These are phyloP conservation scores for Cylindricascospora bacillispora DNA, from an alignment of 1,139 yeast species.

Conservation along the genomic window DNA sequence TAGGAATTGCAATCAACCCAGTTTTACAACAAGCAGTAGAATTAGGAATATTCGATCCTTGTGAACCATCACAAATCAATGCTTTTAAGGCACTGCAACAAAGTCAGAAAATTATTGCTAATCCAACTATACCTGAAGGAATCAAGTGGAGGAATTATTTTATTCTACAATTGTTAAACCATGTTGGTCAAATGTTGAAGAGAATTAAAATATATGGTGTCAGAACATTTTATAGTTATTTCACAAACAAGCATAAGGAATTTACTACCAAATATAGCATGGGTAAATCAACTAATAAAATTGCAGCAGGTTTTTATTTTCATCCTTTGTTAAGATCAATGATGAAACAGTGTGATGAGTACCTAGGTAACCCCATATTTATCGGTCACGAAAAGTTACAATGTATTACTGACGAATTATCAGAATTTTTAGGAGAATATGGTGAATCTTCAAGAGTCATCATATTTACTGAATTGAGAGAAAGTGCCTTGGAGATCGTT, in stretches of 20 bases:
- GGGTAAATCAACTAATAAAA: slow-evolving; percentile 39
- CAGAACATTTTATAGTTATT: slow-evolving; percentile 57
- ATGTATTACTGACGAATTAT: slow-evolving; percentile 44
- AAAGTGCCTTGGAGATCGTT: slow-evolving; percentile 79
- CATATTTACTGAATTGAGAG: slow-evolving; percentile 77
- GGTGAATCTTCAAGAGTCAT: slow-evolving; percentile 56
- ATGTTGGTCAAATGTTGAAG: slow-evolving; percentile 62
- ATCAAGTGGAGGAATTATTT: slow-evolving; percentile 58
- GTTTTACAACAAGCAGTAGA: slow-evolving; percentile 51
- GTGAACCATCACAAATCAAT: slow-evolving; percentile 56
- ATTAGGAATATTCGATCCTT: slow-evolving; percentile 45
- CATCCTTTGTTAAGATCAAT: slow-evolving; percentile 37
- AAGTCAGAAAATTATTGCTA: slow-evolving; percentile 41
- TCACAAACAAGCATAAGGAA: slow-evolving; percentile 44
- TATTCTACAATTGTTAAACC: slow-evolving; percentile 47
- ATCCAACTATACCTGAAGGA: slow-evolving; percentile 48
- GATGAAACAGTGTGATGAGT: slow-evolving; percentile 33
- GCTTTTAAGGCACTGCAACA: slow-evolving; percentile 64
- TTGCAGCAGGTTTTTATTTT: slow-evolving; percentile 47
- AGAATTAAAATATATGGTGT: slow-evolving; percentile 74
- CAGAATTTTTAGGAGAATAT: slow-evolving; percentile 37
- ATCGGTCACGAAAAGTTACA: slow-evolving; percentile 71
- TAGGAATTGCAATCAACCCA: slow-evolving; percentile 54
- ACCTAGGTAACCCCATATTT: slow-evolving; percentile 31
- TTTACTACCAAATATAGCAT: slow-evolving; percentile 42